Conservation (phyloP, 306 rosid species). For the Prinsepia uniflora region DNA sequence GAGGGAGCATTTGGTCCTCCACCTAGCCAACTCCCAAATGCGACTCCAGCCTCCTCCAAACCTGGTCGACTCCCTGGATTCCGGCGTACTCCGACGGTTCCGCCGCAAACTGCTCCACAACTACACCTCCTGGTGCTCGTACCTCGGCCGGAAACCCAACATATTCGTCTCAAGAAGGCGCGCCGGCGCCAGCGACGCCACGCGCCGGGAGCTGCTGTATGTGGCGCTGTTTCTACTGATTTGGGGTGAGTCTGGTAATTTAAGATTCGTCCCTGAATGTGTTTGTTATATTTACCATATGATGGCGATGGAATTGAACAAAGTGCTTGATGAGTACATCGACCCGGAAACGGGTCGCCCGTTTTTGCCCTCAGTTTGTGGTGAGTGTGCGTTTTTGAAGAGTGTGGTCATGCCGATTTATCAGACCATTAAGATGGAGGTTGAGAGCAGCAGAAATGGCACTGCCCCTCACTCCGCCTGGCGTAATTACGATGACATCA, state of each 20-base stretch:
- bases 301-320: conserved; percentile 79
- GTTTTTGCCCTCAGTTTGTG: conserved; percentile 53
- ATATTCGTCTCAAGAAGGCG: conserved; percentile 34
- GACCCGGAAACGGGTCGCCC: conserved; percentile 65
- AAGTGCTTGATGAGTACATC: conserved; percentile 44
- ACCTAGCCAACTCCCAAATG: conserved; percentile 90
- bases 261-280: conserved; percentile 76
- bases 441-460: conserved; percentile 73
- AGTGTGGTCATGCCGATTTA: conserved; percentile 74
- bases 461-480: conserved; percentile 89
- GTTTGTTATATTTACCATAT: conserved; percentile 65
- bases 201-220: conserved; percentile 67
- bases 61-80: conserved; percentile 43
- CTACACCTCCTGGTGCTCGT: conserved; percentile 78
- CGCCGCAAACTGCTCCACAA: conserved; percentile 59
- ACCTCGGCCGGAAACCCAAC: conserved; percentile 54
- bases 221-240: conserved; percentile 60
- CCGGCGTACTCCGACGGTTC: conserved; percentile 46
- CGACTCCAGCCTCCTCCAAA: conserved; percentile 55
- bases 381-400: conserved; percentile 62
- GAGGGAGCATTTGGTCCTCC: conserved; percentile 91
- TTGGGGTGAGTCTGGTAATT: conserved; percentile 93
- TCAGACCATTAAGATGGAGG: conserved; percentile 56
- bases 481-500: conserved; percentile 88
- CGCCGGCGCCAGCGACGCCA: conserved; percentile 26